Base-by-base conservation (phyloP, 768 basidiomycete species). In the Naematelia encephala region DNA sequence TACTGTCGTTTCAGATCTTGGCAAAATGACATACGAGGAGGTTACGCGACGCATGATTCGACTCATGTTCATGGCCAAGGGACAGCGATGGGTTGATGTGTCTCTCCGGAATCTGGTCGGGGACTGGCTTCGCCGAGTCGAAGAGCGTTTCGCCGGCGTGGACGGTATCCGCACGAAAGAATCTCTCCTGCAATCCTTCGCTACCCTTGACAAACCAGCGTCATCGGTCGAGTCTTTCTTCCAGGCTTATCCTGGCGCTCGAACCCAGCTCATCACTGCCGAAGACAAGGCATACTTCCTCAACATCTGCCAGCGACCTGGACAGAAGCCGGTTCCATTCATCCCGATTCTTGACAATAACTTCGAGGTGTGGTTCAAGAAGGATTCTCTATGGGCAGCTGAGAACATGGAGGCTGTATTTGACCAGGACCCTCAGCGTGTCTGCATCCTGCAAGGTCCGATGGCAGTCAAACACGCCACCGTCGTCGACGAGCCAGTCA, bases 341-440 rank as follows among this genome's bases (percentile, higher is more conserved):
- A 96, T 99, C 67, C 93, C 94, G 3, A 86, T 99, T 27, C 84
- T 98, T 52, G 93, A 97, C 75, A 85, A 87, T 21, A 86, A 79
- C 66, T 98, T 98, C 73, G 91, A 93, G 75, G 92, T 98, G 52
- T 99, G 96, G 96, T 98, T 99, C 82, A 98, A 99, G 84, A 99
- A 99, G 87, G 94, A 97, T 77, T 98, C 94, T 5, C 84, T 98
- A 11, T 97, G 94, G 93, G 89, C 89, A 42, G 89, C 91, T 1
- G 94, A 97, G 78, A 96, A 99, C 76, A 92, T 97, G 64, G 96
- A 98, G 61, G 94, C 93, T 13, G 92, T 99, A 43, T 96, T 98
- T 72, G 96, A 98, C 79, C 91, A 94, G 79, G 96, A 98, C 77
- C 94, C 94, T 23, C 90, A 99, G 78, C 88, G 96, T 62, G 93